Conservation (phyloP, 2,329 filamentous ascomycete species). For the Talaromyces piceae region DNA sequence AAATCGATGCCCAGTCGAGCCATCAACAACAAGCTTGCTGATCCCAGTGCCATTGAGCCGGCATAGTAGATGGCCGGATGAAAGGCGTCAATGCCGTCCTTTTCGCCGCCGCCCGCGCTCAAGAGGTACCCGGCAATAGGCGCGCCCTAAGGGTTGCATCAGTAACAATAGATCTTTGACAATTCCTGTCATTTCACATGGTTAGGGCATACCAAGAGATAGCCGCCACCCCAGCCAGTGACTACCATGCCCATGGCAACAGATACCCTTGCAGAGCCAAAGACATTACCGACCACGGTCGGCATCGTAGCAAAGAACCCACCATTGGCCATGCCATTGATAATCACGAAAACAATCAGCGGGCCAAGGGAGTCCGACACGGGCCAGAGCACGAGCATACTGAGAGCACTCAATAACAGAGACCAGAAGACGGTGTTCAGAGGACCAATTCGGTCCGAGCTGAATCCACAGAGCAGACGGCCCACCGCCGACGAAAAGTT, state of each 20-base stretch:
- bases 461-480: slow-evolving; percentile 47
- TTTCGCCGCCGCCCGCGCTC: slow-evolving; percentile 46
- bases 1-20: slow-evolving; percentile 39
- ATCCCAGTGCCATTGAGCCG: slow-evolving; percentile 44
- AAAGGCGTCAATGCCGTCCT: slow-evolving; percentile 46
- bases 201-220: slow-evolving; percentile 45
- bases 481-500: slow-evolving; percentile 55
- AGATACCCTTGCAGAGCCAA: slow-evolving; percentile 48
- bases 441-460: slow-evolving; percentile 49
- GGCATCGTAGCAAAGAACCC: slow-evolving; percentile 59
- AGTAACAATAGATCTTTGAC: neutral
- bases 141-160: slow-evolving; percentile 33
- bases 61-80: slow-evolving; percentile 57
- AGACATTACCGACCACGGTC: slow-evolving; percentile 54
- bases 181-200: neutral
- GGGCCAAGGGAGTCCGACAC: slow-evolving; percentile 49
- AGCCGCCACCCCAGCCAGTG: slow-evolving; percentile 54
- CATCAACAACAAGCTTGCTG: slow-evolving; percentile 36
- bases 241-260: slow-evolving; percentile 57
- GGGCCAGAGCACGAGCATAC: slow-evolving; percentile 57
- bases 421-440: slow-evolving; percentile 49
- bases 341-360: slow-evolving; percentile 49
- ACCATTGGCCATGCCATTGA: slow-evolving; percentile 56
- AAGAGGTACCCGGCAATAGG: slow-evolving; percentile 57
- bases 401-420: slow-evolving; percentile 47